Evolutionary conservation across 2,329 filamentous ascomycete genomes (phyloP).

Genomic region (Xylaria hypoxylon): DNA sequence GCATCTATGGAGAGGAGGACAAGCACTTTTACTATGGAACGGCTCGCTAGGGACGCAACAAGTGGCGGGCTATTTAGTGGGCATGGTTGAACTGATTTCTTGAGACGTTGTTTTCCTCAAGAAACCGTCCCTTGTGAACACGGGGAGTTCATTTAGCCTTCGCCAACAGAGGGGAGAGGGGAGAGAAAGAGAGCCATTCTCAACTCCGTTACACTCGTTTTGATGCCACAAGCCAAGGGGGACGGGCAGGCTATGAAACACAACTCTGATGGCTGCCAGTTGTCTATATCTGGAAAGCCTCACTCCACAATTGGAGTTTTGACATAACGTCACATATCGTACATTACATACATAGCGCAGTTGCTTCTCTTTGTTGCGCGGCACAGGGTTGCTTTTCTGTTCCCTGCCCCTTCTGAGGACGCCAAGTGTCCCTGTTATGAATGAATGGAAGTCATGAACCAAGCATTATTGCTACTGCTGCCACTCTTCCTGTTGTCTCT

Average conservation of each 20-base stretch:
- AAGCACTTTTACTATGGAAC: constrained; percentile 16
- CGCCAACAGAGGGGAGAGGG: constrained; percentile 3
- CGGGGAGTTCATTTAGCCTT: neutral
- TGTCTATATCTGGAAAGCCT: constrained; percentile 28
- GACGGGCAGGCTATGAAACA: constrained; percentile 30
- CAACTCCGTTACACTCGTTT: constrained; percentile 35
- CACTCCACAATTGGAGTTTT: constrained; percentile 33
- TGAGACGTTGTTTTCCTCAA: constrained; percentile 1
- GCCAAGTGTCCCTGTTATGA: constrained; percentile 31
- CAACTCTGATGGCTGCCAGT: constrained; percentile 37
- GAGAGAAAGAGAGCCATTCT: constrained; percentile 2
- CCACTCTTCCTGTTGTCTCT: neutral
- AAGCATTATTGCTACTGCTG: constrained; percentile 2
- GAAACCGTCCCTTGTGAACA: neutral
- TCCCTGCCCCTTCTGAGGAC: constrained; percentile 6
- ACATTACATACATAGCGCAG: constrained; percentile 35
- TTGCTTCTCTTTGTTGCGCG: constrained; percentile 19
- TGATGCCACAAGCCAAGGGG: constrained; percentile 28
- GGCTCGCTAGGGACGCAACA: constrained; percentile 18
- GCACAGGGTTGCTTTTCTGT: constrained; percentile 14
- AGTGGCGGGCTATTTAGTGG: constrained; percentile 9
- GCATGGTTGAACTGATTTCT: constrained; percentile 21
- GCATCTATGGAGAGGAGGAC: constrained; percentile 32
- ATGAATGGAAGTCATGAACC: constrained; percentile 36
- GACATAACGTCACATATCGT: constrained; percentile 21